Evolutionary conservation across 1,284 basidiomycete genomes (phyloP), one percentile per base, ranked within the genome.

Genomic region (Irpex rosettiformis): DNA sequence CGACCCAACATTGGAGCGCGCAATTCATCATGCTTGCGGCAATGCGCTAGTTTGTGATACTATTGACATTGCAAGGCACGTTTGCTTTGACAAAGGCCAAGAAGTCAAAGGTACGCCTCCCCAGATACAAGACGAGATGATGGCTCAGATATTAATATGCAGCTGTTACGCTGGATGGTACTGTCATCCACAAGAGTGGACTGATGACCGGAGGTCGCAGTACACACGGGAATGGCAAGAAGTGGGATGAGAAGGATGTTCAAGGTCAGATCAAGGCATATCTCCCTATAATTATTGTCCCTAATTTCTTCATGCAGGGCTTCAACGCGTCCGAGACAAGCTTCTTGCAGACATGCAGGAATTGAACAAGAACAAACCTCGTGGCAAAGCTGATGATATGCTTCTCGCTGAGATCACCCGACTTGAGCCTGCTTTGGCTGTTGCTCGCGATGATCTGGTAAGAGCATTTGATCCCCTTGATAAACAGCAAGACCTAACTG

Each of bases 161-260:
- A 97, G 96, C 96, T 60, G 96, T 99, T 8, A 96, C 97, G 0
- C 79, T 99, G 43, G 96, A 99, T 52, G 97, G 97, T 0, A 98
- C 96, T 0, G 80, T 99, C 58, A 98, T 99, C 56, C 97, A 99
- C 74, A 97, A 96, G 79, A 95, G 91, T 65, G 97, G 97, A 66
- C 77, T 97, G 51, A 99, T 99, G 70, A 99, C 97, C 33, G 97
- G 97, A 76, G 97, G 97, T 47, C 80, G 86, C 30, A 93, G 92
- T 62, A 83, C 86, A 0, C 85, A 88, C 64, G 81, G 79, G 40
- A 83, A 74, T 37, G 81, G 82, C 53, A 89, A 92, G 73, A 93
- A 93, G 68, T 98, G 94, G 89, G 93, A 96, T 60, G 96, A 98
- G 70, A 90, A 89, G 63, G 94, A 98, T 65, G 83, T 98, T 2